Conservation (phyloP, 257 asterid species). For the Capsicum baccatum region DNA sequence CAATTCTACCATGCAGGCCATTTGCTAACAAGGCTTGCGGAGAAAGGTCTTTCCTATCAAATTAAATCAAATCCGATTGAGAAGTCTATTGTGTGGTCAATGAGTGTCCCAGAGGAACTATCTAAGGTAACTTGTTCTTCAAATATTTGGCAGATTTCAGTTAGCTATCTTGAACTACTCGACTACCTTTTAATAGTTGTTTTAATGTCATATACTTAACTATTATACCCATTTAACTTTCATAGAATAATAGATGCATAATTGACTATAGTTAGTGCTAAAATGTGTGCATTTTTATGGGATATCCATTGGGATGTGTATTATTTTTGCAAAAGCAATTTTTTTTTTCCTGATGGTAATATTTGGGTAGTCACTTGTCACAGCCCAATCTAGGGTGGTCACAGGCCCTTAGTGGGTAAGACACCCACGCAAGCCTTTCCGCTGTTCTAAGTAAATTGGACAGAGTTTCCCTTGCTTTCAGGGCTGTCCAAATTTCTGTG, state of each 20-base stretch:
- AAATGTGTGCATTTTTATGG: conserved; percentile 5
- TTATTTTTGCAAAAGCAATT: not conserved
- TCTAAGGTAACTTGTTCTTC: conserved; percentile 44
- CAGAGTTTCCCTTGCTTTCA: not conserved
- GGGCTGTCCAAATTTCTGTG: not conserved
- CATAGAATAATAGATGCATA: conserved; percentile 23
- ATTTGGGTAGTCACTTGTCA: not conserved
- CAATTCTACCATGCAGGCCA: conserved; percentile 59
- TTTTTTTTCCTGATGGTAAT: not conserved
- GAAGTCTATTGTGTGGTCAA: conserved; percentile 79
- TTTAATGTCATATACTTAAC: not conserved
- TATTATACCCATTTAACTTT: not conserved
- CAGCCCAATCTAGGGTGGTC: not conserved
- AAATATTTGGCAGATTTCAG: conserved; percentile 26
- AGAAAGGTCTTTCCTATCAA: conserved; percentile 76
- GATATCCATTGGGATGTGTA: not conserved
- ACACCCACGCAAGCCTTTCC: not conserved
- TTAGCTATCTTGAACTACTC: not conserved
- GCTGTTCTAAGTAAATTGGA: not conserved
- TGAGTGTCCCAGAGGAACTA: conserved; percentile 73
- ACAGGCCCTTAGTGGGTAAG: not conserved
- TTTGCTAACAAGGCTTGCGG: conserved; percentile 82
- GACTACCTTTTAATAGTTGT: not conserved
- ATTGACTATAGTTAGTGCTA: not conserved
- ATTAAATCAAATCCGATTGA: conserved; percentile 75